Evolutionary conservation across 2,329 filamentous ascomycete genomes (phyloP), one percentile per base, ranked within the genome.

Genomic region (Coniochaeta ligniaria): DNA sequence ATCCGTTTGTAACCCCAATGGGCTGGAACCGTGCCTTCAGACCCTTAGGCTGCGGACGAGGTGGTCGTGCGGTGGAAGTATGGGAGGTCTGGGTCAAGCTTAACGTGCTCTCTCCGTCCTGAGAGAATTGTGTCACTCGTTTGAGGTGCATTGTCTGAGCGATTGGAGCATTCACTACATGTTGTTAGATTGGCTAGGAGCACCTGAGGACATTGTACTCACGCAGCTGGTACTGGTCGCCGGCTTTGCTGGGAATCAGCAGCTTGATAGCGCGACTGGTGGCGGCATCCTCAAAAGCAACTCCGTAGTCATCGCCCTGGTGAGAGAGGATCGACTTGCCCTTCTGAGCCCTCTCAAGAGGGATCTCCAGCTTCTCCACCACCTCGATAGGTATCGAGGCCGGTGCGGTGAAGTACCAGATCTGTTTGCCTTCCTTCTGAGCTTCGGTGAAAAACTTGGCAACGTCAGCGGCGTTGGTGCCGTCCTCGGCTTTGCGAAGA

Each of bases 331-430:
- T 73, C 5, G 81, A 66, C 38, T 82, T 77, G 16, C 80, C 80
- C 1, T 78, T 74, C 62, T 80, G 75, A 1, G 81, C 79, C 59
- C 82, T 78, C 60, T 85, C 81, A 66, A 84, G 70, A 11, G 80
- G 80, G 47, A 91, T 81, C 41, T 86, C 81, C 63, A 91, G 76
- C 64, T 87, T 80, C 69, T 86, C 83, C 55, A 92, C 75, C 1
- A 88, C 79, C 12, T 83, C 84, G 60, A 92, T 80, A n/a, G 89
- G 85, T 2, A 92, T 76, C 12, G 84, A 84, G 6, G 85, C 82
- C 2, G 90, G 90, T 3, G 88, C 86, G 11, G 87, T 90, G 66
- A 93, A 91, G 71, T 92, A 90, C 90, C 89, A 93, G 62, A 92
- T 78, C 70, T 92, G 86, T 76, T 91, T 92, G 63, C 87, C 87